phyloP scores from a whole-genome alignment of 1,139 yeast genomes.

The Saccharomycopsis hybrid region DNA sequence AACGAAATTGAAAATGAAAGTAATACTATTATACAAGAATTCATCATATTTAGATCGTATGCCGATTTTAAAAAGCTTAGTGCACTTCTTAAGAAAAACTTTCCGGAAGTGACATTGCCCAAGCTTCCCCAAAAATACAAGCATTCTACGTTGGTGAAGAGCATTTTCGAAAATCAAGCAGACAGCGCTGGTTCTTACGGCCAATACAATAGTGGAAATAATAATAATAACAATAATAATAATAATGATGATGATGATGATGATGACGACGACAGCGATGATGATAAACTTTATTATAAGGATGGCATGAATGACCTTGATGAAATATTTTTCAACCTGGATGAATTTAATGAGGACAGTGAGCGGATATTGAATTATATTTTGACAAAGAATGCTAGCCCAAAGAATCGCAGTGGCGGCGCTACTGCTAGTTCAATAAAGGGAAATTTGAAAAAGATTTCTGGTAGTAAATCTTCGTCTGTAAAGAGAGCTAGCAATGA shows the following conservation, averaged over 20 bases:
- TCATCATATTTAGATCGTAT: conserved; percentile 13
- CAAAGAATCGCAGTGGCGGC: neutral
- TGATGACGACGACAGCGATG: conserved; percentile 1
- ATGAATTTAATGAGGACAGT: conserved; percentile 2
- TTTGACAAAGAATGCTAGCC: conserved; percentile 9
- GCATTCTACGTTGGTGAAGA: conserved; percentile 14
- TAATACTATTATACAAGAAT: conserved; percentile 13
- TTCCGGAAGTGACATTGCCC: conserved; percentile 13
- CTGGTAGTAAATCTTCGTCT: too few species aligned
- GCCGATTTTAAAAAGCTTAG: conserved; percentile 14
- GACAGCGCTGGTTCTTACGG: too few species aligned
- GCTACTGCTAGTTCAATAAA: neutral
- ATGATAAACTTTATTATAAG: too few species aligned
- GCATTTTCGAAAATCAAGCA: neutral
- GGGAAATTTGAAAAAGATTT: too few species aligned
- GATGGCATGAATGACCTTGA: neutral
- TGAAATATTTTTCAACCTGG: conserved; percentile 1
- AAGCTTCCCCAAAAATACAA: conserved; percentile 17
- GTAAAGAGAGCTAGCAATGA: neutral
- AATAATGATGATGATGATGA: conserved; percentile 1
- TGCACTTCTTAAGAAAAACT: conserved; percentile 9
- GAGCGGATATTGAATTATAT: conserved; percentile 6
- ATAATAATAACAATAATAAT: neutral
- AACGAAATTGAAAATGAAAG: neutral
- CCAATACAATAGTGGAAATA: neutral